Evolutionary conservation across 108 stramenopile genomes (phyloP).

Genomic region (Pseudonitzschia delicatissima): DNA sequence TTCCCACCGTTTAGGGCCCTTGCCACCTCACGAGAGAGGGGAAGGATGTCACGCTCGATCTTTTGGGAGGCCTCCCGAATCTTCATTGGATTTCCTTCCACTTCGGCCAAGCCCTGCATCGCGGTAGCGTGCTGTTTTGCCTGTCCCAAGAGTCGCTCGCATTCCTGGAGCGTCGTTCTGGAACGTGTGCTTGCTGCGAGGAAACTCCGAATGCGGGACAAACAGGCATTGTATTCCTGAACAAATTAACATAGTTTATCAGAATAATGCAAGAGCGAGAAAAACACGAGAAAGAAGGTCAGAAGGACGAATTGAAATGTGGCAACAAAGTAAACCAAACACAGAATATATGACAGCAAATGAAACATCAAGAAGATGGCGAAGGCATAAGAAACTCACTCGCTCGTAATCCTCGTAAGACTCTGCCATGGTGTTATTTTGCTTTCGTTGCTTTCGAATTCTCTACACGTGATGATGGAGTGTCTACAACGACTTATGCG

Average conservation of each 20-base stretch:
- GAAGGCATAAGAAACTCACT: slow-evolving; percentile 36
- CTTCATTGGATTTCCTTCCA: slow-evolving; percentile 67
- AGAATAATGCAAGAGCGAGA: neutral
- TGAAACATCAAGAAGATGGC: neutral
- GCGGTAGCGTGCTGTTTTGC: slow-evolving; percentile 65
- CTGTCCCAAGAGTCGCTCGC: slow-evolving; percentile 52
- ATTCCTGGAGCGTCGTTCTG: slow-evolving; percentile 43
- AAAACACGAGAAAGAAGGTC: neutral
- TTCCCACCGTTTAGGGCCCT: slow-evolving; percentile 25
- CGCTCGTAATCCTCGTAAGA: slow-evolving; percentile 63
- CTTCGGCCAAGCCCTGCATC: slow-evolving; percentile 76
- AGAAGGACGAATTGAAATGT: neutral
- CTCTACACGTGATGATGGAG: too few species aligned
- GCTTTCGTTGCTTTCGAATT: neutral
- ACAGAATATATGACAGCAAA: neutral
- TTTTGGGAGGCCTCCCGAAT: slow-evolving; percentile 52
- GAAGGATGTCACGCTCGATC: slow-evolving; percentile 62
- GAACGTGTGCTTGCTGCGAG: slow-evolving; percentile 50
- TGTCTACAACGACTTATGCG: too few species aligned
- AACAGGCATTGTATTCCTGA: slow-evolving; percentile 66
- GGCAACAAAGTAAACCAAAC: neutral
- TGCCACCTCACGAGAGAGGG: slow-evolving; percentile 60
- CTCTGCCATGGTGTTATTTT: slow-evolving; percentile 19
- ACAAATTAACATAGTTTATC: neutral
- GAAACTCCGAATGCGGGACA: slow-evolving; percentile 64